Evolutionary conservation across 805 yeast species (phyloP).

Genomic region (Candida khao-thaluensis): DNA sequence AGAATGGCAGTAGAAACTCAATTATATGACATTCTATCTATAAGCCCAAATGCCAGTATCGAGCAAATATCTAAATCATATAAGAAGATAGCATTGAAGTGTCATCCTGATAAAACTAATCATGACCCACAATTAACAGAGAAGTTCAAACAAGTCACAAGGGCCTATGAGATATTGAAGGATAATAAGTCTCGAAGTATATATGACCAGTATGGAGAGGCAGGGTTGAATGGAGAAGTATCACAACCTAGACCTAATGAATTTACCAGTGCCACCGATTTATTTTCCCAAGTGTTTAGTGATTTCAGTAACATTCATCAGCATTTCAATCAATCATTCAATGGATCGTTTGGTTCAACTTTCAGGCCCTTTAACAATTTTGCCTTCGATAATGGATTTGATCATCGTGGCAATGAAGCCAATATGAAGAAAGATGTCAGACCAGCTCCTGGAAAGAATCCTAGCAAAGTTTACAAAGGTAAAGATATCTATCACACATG

Average conservation of each 20-base stretch:
- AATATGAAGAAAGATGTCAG: slow-evolving; percentile 19
- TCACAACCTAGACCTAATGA: not conserved
- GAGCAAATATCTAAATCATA: slow-evolving; percentile 39
- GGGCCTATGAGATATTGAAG: slow-evolving; percentile 64
- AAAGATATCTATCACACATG: slow-evolving; percentile 57
- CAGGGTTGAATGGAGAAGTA: slow-evolving; percentile 36
- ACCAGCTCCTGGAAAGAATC: slow-evolving; percentile 20
- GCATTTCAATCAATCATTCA: not conserved
- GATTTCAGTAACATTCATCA: slow-evolving; percentile 16
- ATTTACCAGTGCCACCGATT: slow-evolving; percentile 22
- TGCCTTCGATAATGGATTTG: not conserved
- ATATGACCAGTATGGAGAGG: slow-evolving; percentile 55
- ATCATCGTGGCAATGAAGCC: not conserved
- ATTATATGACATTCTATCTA: slow-evolving; percentile 37
- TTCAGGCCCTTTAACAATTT: not conserved
- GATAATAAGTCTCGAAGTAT: slow-evolving; percentile 44
- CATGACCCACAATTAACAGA: slow-evolving; percentile 50
- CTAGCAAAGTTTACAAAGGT: slow-evolving; percentile 34
- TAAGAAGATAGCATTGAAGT: slow-evolving; percentile 43
- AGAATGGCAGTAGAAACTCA: slow-evolving; percentile 17
- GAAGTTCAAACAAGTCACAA: slow-evolving; percentile 58
- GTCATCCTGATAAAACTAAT: slow-evolving; percentile 66
- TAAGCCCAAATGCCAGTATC: slow-evolving; percentile 29
- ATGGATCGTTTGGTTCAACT: not conserved
- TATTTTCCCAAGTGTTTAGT: slow-evolving; percentile 38